A percentile compares a stretch with the other conserved stretches of the same genome.
These are phyloP conservation scores for Pseudogymnoascus sp. DNA, from an alignment of 2,329 filamentous ascomycete genomes.

Conservation along the genomic window DNA sequence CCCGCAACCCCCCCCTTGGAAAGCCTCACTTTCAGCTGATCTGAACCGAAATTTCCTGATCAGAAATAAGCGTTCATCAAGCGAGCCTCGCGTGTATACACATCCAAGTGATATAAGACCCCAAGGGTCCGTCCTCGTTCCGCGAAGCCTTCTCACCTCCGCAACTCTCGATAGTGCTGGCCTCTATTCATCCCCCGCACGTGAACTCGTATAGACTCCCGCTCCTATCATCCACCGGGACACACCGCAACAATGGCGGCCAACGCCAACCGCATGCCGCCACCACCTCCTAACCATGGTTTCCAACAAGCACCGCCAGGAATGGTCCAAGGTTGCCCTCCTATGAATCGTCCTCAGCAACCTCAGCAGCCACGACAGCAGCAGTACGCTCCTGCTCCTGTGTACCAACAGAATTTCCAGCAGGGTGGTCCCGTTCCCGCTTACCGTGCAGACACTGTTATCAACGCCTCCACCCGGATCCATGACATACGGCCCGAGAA, in stretches of 20 bases:
- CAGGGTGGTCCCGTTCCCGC: not conserved
- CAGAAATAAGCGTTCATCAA: not conserved
- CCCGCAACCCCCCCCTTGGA: not conserved
- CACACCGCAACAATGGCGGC: not conserved
- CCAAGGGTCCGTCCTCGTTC: not conserved
- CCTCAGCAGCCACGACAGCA: constrained; percentile 12
- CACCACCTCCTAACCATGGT: not conserved
- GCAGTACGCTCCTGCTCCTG: not conserved
- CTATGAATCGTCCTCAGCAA: not conserved
- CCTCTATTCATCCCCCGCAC: not conserved
- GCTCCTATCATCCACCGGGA: not conserved
- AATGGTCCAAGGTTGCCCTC: not conserved
- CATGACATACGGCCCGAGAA: constrained; percentile 19
- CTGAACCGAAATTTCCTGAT: not conserved
- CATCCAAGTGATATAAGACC: constrained; percentile 3
- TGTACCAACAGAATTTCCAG: not conserved
- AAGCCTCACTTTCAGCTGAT: constrained; percentile 1
- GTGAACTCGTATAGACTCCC: not conserved
- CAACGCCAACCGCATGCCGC: not conserved
- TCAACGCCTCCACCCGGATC: constrained; percentile 11
- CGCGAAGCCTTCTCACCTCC: constrained; percentile 1
- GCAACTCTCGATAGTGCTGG: not conserved
- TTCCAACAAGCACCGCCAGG: not conserved
- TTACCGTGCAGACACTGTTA: not conserved
- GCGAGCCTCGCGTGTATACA: not conserved